Evolutionary conservation across 176 grass and related monocot species (phyloP).

Genomic region (Chrysopogon serrulatus): DNA sequence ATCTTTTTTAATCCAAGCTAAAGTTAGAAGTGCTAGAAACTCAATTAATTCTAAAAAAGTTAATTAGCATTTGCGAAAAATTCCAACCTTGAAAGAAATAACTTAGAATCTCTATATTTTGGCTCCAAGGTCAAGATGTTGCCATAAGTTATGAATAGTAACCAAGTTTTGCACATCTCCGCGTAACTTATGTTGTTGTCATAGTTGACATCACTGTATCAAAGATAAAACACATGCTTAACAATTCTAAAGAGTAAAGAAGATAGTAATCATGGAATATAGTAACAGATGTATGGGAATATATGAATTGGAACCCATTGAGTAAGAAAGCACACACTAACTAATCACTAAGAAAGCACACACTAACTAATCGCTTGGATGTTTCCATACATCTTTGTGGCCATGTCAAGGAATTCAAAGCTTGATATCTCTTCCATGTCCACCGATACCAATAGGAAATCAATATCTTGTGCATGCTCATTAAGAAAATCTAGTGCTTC

Average conservation of each 20-base stretch:
- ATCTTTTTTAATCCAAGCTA: neutral
- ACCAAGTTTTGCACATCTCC: neutral
- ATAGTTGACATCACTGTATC: slow-evolving; percentile 10
- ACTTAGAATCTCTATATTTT: neutral
- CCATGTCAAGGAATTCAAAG: neutral
- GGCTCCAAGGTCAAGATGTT: neutral
- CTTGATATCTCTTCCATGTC: slow-evolving; percentile 10
- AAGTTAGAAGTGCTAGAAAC: too few relatives aligned
- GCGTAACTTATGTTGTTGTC: neutral
- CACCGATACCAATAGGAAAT: slow-evolving; percentile 2
- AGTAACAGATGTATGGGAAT: neutral
- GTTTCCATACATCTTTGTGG: neutral
- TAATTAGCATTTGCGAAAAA: neutral
- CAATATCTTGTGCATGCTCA: slow-evolving; percentile 2
- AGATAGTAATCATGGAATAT: neutral
- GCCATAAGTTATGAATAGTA: neutral
- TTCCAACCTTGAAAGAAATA: neutral
- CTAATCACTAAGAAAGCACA: too few relatives aligned
- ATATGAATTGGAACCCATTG: neutral
- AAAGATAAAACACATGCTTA: neutral
- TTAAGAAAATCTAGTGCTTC: neutral
- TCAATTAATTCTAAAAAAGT: neutral
- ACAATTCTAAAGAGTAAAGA: neutral
- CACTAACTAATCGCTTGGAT: too few relatives aligned
- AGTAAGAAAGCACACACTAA: neutral